A percentile compares a stretch with the other conserved stretches of the same genome.
Conservation (phyloP, 2,329 filamentous ascomycete species). For the Hypoxylon rubiginosum region DNA sequence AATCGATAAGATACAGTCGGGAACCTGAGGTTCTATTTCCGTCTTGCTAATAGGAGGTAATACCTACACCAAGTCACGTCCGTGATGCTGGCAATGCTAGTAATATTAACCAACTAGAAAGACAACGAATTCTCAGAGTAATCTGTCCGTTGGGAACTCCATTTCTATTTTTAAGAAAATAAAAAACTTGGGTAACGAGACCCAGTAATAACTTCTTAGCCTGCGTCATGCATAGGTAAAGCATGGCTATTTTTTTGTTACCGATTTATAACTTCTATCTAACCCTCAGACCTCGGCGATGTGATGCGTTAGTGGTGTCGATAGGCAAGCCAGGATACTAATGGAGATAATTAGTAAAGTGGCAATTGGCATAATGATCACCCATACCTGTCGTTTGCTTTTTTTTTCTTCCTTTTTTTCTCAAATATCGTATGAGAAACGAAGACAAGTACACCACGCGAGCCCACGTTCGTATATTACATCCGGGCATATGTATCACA, state of each 20-base stretch:
- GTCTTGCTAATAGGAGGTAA: background rate
- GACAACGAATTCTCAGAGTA: background rate
- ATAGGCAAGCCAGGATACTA: background rate
- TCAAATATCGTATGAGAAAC: conserved; percentile 20
- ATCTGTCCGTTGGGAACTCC: background rate
- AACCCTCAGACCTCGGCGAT: conserved; percentile 1
- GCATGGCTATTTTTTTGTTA: background rate
- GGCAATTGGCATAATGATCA: conserved; percentile 12
- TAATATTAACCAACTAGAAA: background rate
- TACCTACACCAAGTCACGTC: background rate
- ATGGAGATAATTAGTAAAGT: conserved; percentile 5
- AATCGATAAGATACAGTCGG: conserved; percentile 16
- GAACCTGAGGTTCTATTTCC: background rate
- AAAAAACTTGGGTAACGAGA: background rate
- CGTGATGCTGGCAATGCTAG: background rate
- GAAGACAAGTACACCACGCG: conserved; percentile 8
- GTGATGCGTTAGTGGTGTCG: conserved; percentile 9
- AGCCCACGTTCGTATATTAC: background rate
- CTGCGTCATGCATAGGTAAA: background rate
- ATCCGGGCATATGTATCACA: background rate
- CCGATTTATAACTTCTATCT: background rate
- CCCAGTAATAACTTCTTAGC: background rate
- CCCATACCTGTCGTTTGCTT: conserved; percentile 15
- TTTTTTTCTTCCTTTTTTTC: background rate
- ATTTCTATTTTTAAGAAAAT: background rate